A percentile compares a stretch with the other conserved stretches of the same genome.
phyloP scores from a whole-genome alignment of 805 yeast genomes.

The Kazachstania kunashirensis region DNA sequence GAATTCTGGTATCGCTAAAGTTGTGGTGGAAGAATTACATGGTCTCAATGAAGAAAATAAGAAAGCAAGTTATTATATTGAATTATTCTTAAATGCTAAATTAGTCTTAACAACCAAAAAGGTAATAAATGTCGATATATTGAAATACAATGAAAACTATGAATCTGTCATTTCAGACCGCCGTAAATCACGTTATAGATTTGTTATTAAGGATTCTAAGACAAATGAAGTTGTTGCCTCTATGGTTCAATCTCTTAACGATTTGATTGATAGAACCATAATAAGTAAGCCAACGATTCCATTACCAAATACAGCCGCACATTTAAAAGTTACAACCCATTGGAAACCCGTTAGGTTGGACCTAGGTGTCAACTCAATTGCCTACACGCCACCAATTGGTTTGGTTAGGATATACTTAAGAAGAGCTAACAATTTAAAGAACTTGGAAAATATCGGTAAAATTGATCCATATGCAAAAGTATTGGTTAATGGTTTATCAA shows the following conservation, averaged over 20 bases:
- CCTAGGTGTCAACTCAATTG: conserved; percentile 60
- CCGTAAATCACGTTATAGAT: conserved; percentile 56
- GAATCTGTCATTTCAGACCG: conserved; percentile 69
- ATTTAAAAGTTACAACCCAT: conserved; percentile 51
- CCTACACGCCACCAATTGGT: conserved; percentile 93
- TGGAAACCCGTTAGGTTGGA: conserved; percentile 83
- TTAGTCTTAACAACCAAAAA: conserved; percentile 42
- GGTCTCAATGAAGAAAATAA: conserved; percentile 36
- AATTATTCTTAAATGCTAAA: conserved; percentile 57
- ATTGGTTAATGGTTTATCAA: conserved; percentile 63
- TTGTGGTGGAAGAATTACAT: conserved; percentile 35
- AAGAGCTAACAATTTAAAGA: conserved; percentile 65
- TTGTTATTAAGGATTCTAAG: conserved; percentile 55
- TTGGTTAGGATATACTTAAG: conserved; percentile 66
- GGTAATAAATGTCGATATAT: conserved; percentile 48
- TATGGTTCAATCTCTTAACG: conserved; percentile 46
- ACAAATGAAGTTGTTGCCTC: conserved; percentile 50
- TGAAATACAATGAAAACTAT: conserved; percentile 51
- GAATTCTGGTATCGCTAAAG: conserved; percentile 81
- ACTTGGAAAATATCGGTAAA: conserved; percentile 81
- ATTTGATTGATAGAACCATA: conserved; percentile 66
- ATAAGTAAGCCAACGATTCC: conserved; percentile 74
- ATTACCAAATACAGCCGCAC: conserved; percentile 60
- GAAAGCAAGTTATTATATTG: conserved; percentile 57
- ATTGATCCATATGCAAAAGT: conserved; percentile 87